Evolutionary conservation across 352 stramenopile genomes (phyloP), one percentile per base, ranked within the genome.

Genomic region (Globisporangium abappressorium): DNA sequence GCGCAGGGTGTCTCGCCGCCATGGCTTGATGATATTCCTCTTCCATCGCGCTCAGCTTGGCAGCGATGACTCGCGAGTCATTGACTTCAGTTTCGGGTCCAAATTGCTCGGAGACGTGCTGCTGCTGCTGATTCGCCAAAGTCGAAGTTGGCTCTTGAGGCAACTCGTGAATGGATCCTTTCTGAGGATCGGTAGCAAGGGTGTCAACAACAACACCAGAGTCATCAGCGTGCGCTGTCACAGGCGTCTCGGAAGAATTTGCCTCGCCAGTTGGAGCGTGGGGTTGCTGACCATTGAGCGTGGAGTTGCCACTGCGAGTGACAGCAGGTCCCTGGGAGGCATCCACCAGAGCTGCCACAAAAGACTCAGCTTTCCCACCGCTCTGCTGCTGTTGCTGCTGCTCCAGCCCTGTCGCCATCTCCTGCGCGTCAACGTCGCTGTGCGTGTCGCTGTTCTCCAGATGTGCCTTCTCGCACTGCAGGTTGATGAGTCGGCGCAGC

Each of bases 401-500:
- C 15, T 26, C 30, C 46, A 65, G 34, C 5, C 60, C 60, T 33
- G 20, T 58, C 46, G 51, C 51, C 24, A 43, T 22, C 38, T 69
- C 64, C 26, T 68, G 66, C 36, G 59, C 38, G 15, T 81, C 75
- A 0, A 65, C n/a, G 15, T 82, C 72, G 41, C 70, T 80, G 43
- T 78, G 67, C n/a, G 70, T 76, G 58, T 82, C 70, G 56, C 75
- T 81, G 28, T 71, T 41, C 28, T 78, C 70, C n/a, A 72, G 68
- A 54, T 78, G 70, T 41, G 70, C 71, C n/a, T 68, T 68, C 55
- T 85, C 77, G 14, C 68, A 71, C 7, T 70, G 80, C 71, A 82
- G 69, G 68, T 79, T 82, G 68, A 88, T 84, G 58, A 80, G 65
- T 20, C 66, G 66, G 0, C 80, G 78, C 49, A 88, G 72, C 54